Evolutionary conservation across 2,329 filamentous ascomycete species (phyloP), one percentile per base, ranked within the genome.

Genomic region (Neonectria hederae): DNA sequence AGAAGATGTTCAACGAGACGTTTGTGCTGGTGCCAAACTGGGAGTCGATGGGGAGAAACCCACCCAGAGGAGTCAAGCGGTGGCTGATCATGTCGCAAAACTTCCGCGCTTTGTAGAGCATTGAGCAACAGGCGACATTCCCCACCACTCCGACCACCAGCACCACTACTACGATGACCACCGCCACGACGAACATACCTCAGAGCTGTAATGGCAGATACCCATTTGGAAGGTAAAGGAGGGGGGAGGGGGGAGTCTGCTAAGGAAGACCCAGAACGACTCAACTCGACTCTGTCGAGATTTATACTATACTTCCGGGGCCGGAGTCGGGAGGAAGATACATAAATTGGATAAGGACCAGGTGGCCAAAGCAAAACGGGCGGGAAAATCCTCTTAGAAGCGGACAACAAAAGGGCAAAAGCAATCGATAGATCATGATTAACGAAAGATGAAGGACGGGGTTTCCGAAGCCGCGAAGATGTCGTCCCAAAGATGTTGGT

Each of bases 11-110:
- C 77, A 91, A 89, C 73, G 94, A 97, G 77, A 90, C 86, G 1
- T 90, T 97, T 76, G 86, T 97, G 24, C 82, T 97, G 59, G 91
- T 95, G 40, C 93, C 94, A 8, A 92, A 93, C 79, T 86, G 88
- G 86, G 86, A 89, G 68, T 79, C 83, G 0, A 81, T 85, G 69
- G 82, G 80, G 5, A 80, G 80, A 59, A 88, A 87, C 67, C 83
- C 86, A 38, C 77, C 84, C 2, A 84, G 84, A 63, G 83, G 83
- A 1, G 72, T 83, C 57, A 86, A 84, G 74, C 83, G 83, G 69
- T 92, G 89, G 85, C 78, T 93, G 61, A 87, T 93, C 70, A 84
- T 89, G 75, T 92, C 88, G 66, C 91, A 94, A 78, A 93, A 90
- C 74, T 93, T 92, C 72, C 84, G 91, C 60, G 79, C 84, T 28